Percentiles rank a stretch among this genome's conserved stretches.
Evolutionary conservation across 192 early-diverging fungal genomes (phyloP).

Genomic region (Umbelopsis sp.): DNA sequence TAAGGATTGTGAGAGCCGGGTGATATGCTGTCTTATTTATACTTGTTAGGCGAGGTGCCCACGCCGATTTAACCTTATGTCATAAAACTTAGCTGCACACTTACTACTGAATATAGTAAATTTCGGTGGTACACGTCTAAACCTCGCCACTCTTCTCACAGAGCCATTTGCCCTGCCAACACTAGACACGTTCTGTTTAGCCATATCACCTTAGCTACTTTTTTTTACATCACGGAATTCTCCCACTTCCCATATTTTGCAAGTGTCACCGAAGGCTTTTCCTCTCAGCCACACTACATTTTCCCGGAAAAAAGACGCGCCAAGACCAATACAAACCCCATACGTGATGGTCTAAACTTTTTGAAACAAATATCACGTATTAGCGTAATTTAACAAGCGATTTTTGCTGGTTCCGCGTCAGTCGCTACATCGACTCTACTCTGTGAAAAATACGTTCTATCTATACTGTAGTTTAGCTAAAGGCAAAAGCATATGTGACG

Average conservation of each 20-base stretch:
- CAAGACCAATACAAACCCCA: too few species aligned
- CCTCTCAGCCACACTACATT: neutral
- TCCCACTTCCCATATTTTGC: neutral
- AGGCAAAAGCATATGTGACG: neutral
- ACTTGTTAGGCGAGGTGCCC: constrained; percentile 9
- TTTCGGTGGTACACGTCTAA: neutral
- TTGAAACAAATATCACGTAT: too few species aligned
- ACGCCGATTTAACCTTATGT: constrained; percentile 18
- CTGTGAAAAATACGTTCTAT: neutral
- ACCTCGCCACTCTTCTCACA: too few species aligned
- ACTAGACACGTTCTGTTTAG: too few species aligned
- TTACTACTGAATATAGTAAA: constrained; percentile 13
- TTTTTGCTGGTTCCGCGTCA: too few species aligned
- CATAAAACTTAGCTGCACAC: neutral
- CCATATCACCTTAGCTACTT: neutral
- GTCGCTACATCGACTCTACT: neutral
- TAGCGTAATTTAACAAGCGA: too few species aligned
- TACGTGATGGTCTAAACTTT: too few species aligned
- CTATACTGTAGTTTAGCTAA: neutral
- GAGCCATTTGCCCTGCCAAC: too few species aligned
- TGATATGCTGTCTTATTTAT: neutral
- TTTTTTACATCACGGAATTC: neutral
- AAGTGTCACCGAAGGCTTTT: neutral
- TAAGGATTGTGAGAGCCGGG: neutral
- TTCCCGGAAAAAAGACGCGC: too few species aligned